Conservation (phyloP, 371 early-diverging fungal species). For the Entomophthora muscae region DNA sequence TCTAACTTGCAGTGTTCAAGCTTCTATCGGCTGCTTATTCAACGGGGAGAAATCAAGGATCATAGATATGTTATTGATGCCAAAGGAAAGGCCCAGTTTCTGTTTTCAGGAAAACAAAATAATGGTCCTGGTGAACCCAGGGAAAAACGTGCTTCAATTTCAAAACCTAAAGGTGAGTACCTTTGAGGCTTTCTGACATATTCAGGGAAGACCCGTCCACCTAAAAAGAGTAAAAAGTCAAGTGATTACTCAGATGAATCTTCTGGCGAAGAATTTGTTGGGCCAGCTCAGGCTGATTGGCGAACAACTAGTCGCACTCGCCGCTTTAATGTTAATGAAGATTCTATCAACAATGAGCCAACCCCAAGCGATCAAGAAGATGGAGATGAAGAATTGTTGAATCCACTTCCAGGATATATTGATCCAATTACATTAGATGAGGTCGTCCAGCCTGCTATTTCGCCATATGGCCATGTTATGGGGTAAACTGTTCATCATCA, state of each 20-base stretch:
- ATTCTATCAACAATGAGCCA: conserved; percentile 12
- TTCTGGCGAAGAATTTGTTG: conserved; percentile 12
- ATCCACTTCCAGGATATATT: conserved; percentile 78
- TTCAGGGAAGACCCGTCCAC: neutral
- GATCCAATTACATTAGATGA: conserved; percentile 87
- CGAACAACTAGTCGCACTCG: conserved; percentile 22
- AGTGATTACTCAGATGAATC: conserved; percentile 11
- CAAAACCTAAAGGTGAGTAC: neutral
- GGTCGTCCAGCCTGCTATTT: conserved; percentile 82
- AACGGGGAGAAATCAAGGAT: conserved; percentile 66
- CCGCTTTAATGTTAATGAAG: conserved; percentile 25
- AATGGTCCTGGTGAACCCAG: conserved; percentile 47
- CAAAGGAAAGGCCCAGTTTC: conserved; percentile 70
- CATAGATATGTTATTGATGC: conserved; percentile 78
- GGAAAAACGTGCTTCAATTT: conserved; percentile 23
- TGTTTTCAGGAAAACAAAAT: conserved; percentile 60
- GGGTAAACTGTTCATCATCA: too few relatives aligned
- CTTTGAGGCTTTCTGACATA: neutral
- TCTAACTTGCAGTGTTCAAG: conserved; percentile 59
- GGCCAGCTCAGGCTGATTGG: conserved; percentile 16
- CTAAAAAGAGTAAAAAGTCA: neutral
- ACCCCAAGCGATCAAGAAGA: conserved; percentile 11
- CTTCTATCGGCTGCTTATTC: conserved; percentile 73
- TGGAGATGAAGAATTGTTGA: conserved; percentile 18
- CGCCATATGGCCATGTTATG: conserved; percentile 92